Evolutionary conservation across 176 grass and related monocot genomes (phyloP), one percentile per base, ranked within the genome.

Genomic region (Chloris gayana): DNA sequence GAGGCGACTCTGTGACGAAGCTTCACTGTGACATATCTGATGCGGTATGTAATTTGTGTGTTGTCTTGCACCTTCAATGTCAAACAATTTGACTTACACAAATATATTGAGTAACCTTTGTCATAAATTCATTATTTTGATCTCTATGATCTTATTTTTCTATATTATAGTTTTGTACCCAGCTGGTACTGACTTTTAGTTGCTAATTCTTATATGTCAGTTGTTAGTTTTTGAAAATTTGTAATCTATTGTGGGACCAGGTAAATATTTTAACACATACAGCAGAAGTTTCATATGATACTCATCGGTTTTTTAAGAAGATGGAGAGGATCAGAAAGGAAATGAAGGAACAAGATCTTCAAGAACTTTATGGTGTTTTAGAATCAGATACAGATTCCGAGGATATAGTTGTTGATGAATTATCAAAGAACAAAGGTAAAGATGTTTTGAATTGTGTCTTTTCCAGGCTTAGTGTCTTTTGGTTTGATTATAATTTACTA

Each of bases 1-100:
- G 83, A 45, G 94, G 91, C 30, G 94, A 97, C 69, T 97, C 94
- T 31, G 91, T 97, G 44, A 97, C 94, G 33, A 94, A 97, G 69
- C 89, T 97, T 94, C 94, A 97, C 65, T 97, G 94, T 18, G 94
- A 94, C 61, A 78, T 97, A 54, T 92, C 89, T 71, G 94, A 97
- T 73, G 94, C 89, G 39, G 91, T 97, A 85, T 33, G 87, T 85
- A 37, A 19, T 56, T 24, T 56, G 10, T 26, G 8, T 18, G 24
- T 30, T 71, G 6, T 39, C 11, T 41, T 67, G 8, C 30, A 44
- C 10, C 9, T 75, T 39, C 3, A 51, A 0, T 38, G 7, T 45
- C 60, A 38, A 38, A 71, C 64, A 39, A 51, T 17, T 26, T 69
- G 27, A 24, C 10, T 66, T 82, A 7, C 24, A 4, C n/a, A 53